Conservation (phyloP, 179 eudicot genomes). For the Gypsophila paniculata region DNA sequence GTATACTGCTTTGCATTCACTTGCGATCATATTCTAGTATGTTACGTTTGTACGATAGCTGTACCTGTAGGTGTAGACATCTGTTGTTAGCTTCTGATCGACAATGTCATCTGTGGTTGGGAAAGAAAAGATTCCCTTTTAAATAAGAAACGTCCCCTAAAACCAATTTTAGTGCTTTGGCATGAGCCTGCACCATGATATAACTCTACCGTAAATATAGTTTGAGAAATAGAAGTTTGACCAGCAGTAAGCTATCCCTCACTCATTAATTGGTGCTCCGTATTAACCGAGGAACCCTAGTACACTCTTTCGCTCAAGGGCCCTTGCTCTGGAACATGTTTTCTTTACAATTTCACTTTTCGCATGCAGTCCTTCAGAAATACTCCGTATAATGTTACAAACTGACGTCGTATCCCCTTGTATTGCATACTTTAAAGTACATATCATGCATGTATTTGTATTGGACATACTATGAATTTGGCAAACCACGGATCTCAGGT, state of each 20-base stretch:
- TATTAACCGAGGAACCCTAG: not conserved
- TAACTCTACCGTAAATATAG: not conserved
- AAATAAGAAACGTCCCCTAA: not conserved
- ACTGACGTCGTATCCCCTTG: no score
- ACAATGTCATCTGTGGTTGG: not conserved
- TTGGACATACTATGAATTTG: not conserved
- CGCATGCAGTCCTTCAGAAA: no score
- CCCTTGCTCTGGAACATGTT: no score
- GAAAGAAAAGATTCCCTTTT: not conserved
- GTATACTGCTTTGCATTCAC: slow-evolving; percentile 20
- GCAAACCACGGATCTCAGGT: not conserved
- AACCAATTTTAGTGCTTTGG: not conserved
- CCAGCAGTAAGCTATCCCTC: not conserved
- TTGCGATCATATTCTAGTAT: not conserved
- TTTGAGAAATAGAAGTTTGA: not conserved
- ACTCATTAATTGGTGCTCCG: not conserved
- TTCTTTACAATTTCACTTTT: no score
- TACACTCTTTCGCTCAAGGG: no score
- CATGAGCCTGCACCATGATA: not conserved
- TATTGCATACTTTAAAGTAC: no score
- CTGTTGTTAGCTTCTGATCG: not conserved
- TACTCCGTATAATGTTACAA: no score
- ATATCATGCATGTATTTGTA: not conserved
- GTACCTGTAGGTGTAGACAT: no score
- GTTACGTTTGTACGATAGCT: not conserved